A percentile compares a stretch with the other conserved stretches of the same genome.
Conservation (phyloP, 2,329 filamentous ascomycete species). For the Sclerotinia minor region DNA sequence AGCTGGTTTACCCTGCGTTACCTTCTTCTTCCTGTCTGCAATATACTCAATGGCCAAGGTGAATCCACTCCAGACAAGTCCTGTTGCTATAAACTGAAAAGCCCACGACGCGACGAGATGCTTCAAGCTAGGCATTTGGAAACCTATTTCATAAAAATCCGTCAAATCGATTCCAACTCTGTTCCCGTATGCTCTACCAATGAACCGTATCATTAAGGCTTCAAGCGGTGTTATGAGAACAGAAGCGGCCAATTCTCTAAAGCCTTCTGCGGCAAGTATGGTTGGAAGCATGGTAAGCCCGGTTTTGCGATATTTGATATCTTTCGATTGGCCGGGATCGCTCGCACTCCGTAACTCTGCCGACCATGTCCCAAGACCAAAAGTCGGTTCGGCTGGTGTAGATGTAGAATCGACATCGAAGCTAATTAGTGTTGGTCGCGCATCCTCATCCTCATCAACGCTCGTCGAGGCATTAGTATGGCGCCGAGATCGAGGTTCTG, state of each 20-base stretch:
- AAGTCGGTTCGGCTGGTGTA: constrained; percentile 30
- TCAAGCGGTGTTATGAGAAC: constrained; percentile 40
- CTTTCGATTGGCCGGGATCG: constrained; percentile 35
- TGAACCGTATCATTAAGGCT: constrained; percentile 38
- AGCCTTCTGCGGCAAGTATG: constrained; percentile 40
- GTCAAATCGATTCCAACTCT: constrained; percentile 29
- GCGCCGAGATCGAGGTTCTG: constrained; percentile 27
- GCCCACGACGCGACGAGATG: constrained; percentile 35
- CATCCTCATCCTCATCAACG: constrained; percentile 39
- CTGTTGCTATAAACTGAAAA: constrained; percentile 30
- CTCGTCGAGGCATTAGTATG: constrained; percentile 34
- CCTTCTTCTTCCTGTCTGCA: constrained; percentile 22
- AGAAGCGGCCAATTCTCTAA: constrained; percentile 37
- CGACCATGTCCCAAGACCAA: constrained; percentile 38
- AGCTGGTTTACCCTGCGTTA: neutral
- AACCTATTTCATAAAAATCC: constrained; percentile 31
- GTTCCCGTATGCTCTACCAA: constrained; percentile 36
- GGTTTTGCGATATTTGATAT: constrained; percentile 38
- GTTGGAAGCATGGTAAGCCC: constrained; percentile 41
- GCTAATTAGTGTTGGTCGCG: constrained; percentile 40
- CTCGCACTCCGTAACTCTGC: constrained; percentile 42
- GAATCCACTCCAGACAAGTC: constrained; percentile 36
- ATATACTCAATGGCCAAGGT: constrained; percentile 32
- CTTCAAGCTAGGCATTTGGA: constrained; percentile 27
- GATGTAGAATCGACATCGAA: constrained; percentile 41